Conservation (phyloP, 2,329 filamentous ascomycete species). For the Aspergillus glaucus region DNA sequence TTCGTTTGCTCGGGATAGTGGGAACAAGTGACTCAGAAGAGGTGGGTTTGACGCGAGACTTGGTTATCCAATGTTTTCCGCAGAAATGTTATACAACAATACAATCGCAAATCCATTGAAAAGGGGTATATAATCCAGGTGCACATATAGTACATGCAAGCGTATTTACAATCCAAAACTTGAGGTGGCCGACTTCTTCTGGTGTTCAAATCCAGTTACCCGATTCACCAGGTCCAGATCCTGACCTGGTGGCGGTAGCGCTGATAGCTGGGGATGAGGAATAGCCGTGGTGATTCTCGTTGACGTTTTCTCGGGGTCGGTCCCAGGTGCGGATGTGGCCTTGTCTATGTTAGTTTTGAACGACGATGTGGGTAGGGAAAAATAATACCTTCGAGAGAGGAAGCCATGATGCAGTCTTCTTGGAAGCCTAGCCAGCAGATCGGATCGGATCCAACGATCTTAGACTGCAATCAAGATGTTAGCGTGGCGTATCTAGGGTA, state of each 20-base stretch:
- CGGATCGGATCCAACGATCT: constrained; percentile 77
- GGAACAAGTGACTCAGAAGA: too few relatives aligned
- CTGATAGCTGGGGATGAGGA: constrained; percentile 13
- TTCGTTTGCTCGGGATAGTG: too few relatives aligned
- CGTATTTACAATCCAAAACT: too few relatives aligned
- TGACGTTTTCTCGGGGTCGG: constrained; percentile 48
- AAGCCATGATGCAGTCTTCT: constrained; percentile 85
- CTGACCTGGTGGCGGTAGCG: constrained; percentile 11
- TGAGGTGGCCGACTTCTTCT: too few relatives aligned
- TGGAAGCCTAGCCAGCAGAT: constrained; percentile 90
- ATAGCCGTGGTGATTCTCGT: constrained; percentile 16
- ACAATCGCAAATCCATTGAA: too few relatives aligned
- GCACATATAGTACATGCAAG: too few relatives aligned
- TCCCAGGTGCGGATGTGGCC: constrained; percentile 72
- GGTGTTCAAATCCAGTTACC: background rate
- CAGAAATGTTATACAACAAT: too few relatives aligned
- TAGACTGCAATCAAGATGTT: constrained; percentile 51
- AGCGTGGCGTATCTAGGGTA: background rate
- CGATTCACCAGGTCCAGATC: constrained; percentile 9
- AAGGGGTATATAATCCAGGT: too few relatives aligned
- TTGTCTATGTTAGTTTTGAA: constrained; percentile 5
- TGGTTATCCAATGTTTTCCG: too few relatives aligned
- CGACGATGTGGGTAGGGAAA: background rate
- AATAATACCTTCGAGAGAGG: constrained; percentile 71
- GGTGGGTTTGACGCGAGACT: too few relatives aligned